Base-by-base conservation (phyloP, 2,329 filamentous ascomycete genomes). In the Setomelanomma holmii region DNA sequence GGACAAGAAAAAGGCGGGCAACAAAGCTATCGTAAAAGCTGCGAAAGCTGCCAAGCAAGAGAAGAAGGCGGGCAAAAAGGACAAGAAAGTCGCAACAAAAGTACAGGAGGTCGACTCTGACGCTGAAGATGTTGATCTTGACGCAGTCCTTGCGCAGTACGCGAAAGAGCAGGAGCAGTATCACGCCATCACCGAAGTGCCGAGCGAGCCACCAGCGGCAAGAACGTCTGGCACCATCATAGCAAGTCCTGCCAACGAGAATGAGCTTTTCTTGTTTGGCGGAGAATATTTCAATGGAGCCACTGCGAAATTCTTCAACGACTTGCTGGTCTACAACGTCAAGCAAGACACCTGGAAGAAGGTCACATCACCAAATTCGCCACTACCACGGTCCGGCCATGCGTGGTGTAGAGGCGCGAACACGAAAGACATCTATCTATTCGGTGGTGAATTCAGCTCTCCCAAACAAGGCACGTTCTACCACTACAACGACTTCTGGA, bases 401-500 rank as follows among this genome's bases (percentile, higher is more conserved):
- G 93, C 95, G 14, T 97, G 93, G 91, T 96, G 91, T 67, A 85
- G 92, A 52, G 92, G 90, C 51, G 90, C 89, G 41, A 96, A 97
- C 75, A 85, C 88, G 14, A 89, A 89, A 57, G 87, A 89, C 27
- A 85, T 98, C 45, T 99, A 96, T 73, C 79, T 99, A 14, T 98
- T 98, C 69, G 95, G 95, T 59, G 95, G 93, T 55, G 95, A 99
- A 76, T 99, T 99, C 75, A 96, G 90, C 51, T 93, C 89, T 22
- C 95, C 95, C 2, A 98, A 97, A 73, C 95, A 98, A 76, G 95
- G 95, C 4, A 98, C 93, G 0, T 99, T 99, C 69, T 97, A 99
- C 75, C 95, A 99, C 76, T 99, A 99, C 79, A 96, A 96, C 68
- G 95, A 98, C 77, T 98, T 99, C 74, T 99, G 95, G 93, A 84